Base-by-base conservation (phyloP, 768 basidiomycete genomes). In the Mycena belliarum region DNA sequence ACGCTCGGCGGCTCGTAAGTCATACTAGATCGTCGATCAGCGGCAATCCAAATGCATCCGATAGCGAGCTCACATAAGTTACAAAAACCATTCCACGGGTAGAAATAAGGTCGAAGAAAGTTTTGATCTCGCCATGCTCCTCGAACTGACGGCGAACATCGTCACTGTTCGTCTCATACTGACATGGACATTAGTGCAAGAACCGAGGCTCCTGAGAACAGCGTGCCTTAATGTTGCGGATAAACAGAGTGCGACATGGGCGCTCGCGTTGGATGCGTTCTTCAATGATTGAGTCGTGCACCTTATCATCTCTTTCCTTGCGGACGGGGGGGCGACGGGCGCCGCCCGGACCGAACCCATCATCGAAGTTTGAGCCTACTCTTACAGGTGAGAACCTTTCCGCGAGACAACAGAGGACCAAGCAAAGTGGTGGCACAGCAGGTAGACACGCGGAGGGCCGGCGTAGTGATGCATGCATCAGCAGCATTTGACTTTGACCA, bases 21-120 rank as follows among this genome's bases (percentile, higher is more conserved):
- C 97, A 71, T 75, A 98, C 97, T 99, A 67, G 16, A 47, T 23
- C 43, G 41, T 26, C 54, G 24, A 49, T 65, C 49, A 64, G 63
- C 72, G 12, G 49, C 3, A 18, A 15, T 33, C 24, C 23, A 46
- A 40, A 32, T 43, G 18, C 35, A 49, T 20, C 33, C 55, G 43
- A 53, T 9, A 35, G 23, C 35, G 43, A 47, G 84, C 96, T 83
- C 76, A 98, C 97, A 71, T 93, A 99, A 46, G 96, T 99, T 43
- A 98, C 90, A 72, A 99, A 99, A 15, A 98, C 90, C 92, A 99
- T 97, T n/a, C 97, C 97, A 59, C 97, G 82, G 12, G 91, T 95
- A 47, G 86, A 83, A 61, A 98, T 91, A 20, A 98, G 78, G 73
- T 99, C 97, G 72, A 98, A 98, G 72, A 95, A 98, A 1, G 92